A percentile compares a stretch with the other conserved stretches of the same genome.
phyloP scores from a whole-genome alignment of 169 alveolate genomes.

The Eimeria brunetti region DNA sequence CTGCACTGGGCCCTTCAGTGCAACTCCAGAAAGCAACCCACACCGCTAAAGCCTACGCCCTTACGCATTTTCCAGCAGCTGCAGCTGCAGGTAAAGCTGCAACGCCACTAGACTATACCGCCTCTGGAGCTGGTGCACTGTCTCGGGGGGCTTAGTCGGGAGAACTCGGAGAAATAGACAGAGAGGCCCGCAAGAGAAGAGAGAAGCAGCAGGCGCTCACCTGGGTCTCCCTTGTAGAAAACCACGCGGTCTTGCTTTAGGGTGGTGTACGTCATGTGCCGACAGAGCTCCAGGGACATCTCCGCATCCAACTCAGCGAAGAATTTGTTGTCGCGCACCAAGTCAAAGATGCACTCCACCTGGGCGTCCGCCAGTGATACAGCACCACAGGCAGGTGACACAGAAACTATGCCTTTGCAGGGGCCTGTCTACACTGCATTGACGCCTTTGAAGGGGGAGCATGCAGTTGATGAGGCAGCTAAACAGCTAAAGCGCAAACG shows the following conservation, averaged over 20 bases:
- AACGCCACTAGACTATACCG: not conserved
- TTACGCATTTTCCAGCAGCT: not conserved
- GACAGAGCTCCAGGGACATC: conserved; percentile 70
- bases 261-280: conserved; percentile 72
- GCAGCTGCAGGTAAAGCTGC: not conserved
- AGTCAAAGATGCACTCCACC: conserved; percentile 67
- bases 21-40: not conserved
- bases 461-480: not conserved
- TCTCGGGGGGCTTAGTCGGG: not conserved
- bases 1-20: not conserved
- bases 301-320: conserved; percentile 69
- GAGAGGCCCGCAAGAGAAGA: not conserved
- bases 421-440: not conserved
- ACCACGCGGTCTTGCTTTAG: conserved; percentile 49
- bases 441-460: not conserved
- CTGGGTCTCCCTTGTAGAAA: conserved; percentile 73
- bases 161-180: not conserved
- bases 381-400: not conserved
- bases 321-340: conserved; percentile 63
- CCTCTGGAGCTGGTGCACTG: not conserved
- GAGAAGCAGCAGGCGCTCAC: not conserved
- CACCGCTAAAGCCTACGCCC: not conserved
- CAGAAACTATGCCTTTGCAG: not conserved
- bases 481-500: not conserved
- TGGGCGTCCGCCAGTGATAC: not conserved